Evolutionary conservation across 805 yeast species (phyloP).

Genomic region (Lachancea dasiensis): DNA sequence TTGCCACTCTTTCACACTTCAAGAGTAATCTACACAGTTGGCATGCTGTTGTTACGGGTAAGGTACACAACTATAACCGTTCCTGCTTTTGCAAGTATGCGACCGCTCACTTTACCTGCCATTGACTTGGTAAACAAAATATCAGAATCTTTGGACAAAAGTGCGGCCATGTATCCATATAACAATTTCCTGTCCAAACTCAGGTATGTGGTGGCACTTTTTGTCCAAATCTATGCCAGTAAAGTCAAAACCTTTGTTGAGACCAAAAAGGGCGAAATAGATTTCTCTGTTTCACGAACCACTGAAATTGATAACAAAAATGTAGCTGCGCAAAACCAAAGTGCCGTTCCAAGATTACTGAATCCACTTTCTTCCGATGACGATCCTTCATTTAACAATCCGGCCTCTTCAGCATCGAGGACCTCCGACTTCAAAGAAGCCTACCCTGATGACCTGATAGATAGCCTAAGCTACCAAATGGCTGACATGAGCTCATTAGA

Average conservation of each 20-base stretch:
- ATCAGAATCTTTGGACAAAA: slow-evolving; percentile 22
- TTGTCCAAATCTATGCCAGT: slow-evolving; percentile 54
- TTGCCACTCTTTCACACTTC: slow-evolving; percentile 54
- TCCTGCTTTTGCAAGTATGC: slow-evolving; percentile 41
- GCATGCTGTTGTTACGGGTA: slow-evolving; percentile 48
- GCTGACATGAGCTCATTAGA: slow-evolving; percentile 38
- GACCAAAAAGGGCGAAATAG: background rate
- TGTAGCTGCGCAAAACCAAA: slow-evolving; percentile 3
- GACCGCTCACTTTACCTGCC: slow-evolving; percentile 43
- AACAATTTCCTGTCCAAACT: slow-evolving; percentile 50
- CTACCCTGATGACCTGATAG: background rate
- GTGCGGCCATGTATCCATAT: slow-evolving; percentile 34
- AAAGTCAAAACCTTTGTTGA: slow-evolving; percentile 37
- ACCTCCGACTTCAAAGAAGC: background rate
- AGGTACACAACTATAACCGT: slow-evolving; percentile 50
- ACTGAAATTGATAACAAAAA: background rate
- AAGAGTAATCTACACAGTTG: slow-evolving; percentile 58
- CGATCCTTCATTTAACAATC: background rate
- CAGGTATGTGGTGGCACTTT: slow-evolving; percentile 50
- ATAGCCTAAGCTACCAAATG: slow-evolving; percentile 19
- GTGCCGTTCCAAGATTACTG: slow-evolving; percentile 5
- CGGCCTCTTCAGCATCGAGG: background rate
- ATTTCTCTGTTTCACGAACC: background rate
- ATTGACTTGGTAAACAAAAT: slow-evolving; percentile 28
- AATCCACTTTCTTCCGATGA: slow-evolving; percentile 6